Base-by-base conservation (phyloP, 805 yeast species). In the Sungouiella thailandica region DNA sequence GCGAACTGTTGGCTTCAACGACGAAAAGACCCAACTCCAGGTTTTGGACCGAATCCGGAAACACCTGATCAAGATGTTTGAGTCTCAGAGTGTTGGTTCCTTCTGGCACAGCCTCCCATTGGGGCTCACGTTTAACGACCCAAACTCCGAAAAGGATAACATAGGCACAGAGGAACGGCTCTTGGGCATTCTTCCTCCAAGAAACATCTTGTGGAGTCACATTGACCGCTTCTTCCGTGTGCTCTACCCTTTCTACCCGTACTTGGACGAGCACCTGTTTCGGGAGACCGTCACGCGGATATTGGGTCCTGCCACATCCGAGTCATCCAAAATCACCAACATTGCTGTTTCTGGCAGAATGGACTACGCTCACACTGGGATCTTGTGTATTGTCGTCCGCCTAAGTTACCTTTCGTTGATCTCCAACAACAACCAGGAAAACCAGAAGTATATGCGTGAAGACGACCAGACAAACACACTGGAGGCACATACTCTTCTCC, bases 191-290 rank as follows among this genome's bases (percentile, higher is more conserved):
- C 27, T 47, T n/a, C 51, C 51, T 10, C 23, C 34, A 12, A 29
- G 26, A 14, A 26, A 31, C 10, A 26, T 43, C 14, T 28, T 43
- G 7, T 40, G 40, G 42, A 25, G 17, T 3, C 50, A 36, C 28
- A 22, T 47, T 11, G 41, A 39, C 36, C 37, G 42, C 10, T 47
- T 47, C 27, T 47, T 47, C 35, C 26, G 30, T 17, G 7, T 20
- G 15, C 12, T 47, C n/a, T 47, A 47, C 35, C 52, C 52, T n/a
- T 47, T 41, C 18, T 36, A 28, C 17, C 52, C 52, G 8, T 43
- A 35, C 26, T 18, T 45, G 17, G 48, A 45, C 20, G 48, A 47
- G 23, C 32, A 14, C n/a, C 23, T 15, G 29, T 41, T 41, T 27
- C 36, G 45, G 14, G 20, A 25, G 15, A 28, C 25, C 9, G 20